Base-by-base conservation (phyloP, 148 eudicot genomes). In the Euryodendron excelsum region DNA sequence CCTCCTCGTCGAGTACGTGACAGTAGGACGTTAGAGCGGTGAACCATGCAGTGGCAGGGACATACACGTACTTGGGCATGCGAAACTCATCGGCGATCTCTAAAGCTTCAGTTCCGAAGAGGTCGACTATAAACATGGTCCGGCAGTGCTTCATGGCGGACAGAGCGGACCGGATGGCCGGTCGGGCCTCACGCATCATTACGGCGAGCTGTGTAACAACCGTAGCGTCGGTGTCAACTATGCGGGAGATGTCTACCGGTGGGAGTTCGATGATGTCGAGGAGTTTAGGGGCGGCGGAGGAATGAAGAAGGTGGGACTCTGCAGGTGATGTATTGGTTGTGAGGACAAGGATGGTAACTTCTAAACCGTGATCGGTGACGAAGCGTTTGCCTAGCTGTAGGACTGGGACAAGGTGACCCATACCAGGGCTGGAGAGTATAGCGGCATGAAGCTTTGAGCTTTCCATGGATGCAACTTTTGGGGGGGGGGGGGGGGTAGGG, bases 201-300 rank as follows among this genome's bases (percentile, higher is more conserved):
- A 79, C 71, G 39, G 66, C 65, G 18, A 89, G 56, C n/a, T 74
- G 79, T 23, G 82, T 81, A 63, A 85, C 69, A 20, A 86, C 69
- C 45, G 75, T 30, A 47, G 86, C 78, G n/a, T 70, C 44, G 25
- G 91, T 76, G 61, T 39, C 52, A 8, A 82, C 59, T 28, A 77
- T 61, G 77, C 44, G 52, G 13, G 88, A 87, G 63, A 86, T 58
- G 80, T 89, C 90, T 2, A 80, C 82, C 5, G 79, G 81, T 7
- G 90, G 92, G 25, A 86, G 61, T 14, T 64, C 31, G 28, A 80
- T 67, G n/a, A 47, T 10, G 27, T 64, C 28, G 59, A 85, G 65
- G 5, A 69, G 62, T 36, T 48, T 64, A 0, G 72, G 15, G 6
- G 31, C 36, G 36, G 69, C 28, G n/a, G n/a, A n/a, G 44, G 69